Percentiles rank a stretch among this genome's conserved stretches.
These are phyloP conservation scores for Colletotrichum sublineola DNA, from an alignment of 2,329 filamentous ascomycete species.

Conservation along the genomic window DNA sequence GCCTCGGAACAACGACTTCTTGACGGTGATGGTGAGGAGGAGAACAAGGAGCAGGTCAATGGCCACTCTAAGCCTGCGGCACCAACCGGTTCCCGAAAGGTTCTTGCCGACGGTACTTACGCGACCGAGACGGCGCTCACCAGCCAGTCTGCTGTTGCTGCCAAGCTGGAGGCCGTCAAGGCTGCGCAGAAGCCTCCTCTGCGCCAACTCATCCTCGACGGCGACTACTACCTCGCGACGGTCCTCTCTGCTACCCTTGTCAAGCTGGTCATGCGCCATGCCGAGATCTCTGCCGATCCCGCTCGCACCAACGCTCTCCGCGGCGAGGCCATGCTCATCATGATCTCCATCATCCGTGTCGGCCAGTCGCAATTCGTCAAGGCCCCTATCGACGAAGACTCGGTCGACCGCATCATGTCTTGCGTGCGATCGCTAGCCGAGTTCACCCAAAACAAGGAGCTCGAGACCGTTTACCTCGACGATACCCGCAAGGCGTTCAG, in stretches of 20 bases:
- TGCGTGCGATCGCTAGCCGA: constrained; percentile 94
- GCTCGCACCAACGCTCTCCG: constrained; percentile 93
- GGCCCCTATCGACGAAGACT: constrained; percentile 96
- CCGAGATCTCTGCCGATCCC: constrained; percentile 87
- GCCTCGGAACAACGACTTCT: constrained; percentile 93
- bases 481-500: constrained; percentile 97
- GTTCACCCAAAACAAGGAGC: constrained; percentile 88
- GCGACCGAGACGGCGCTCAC: constrained; percentile 97
- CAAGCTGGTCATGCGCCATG: constrained; percentile 97
- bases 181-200: constrained; percentile 96
- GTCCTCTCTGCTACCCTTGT: constrained; percentile 96
- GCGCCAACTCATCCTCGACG: constrained; percentile 93
- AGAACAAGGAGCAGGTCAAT: constrained; percentile 76
- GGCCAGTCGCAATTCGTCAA: constrained; percentile 99
- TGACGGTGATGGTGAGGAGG: constrained; percentile 82
- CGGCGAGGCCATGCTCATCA: constrained; percentile 98
- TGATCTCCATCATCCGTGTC: constrained; percentile 98
- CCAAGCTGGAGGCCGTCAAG: constrained; percentile 95
- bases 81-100: constrained; percentile 87
- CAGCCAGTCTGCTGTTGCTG: constrained; percentile 89
- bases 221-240: constrained; percentile 95
- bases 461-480: constrained; percentile 92
- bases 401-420: constrained; percentile 98
- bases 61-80: constrained; percentile 81
- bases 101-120: constrained; percentile 96